Evolutionary conservation across 768 basidiomycete species (phyloP).

Genomic region (Tephrocybe rancida): DNA sequence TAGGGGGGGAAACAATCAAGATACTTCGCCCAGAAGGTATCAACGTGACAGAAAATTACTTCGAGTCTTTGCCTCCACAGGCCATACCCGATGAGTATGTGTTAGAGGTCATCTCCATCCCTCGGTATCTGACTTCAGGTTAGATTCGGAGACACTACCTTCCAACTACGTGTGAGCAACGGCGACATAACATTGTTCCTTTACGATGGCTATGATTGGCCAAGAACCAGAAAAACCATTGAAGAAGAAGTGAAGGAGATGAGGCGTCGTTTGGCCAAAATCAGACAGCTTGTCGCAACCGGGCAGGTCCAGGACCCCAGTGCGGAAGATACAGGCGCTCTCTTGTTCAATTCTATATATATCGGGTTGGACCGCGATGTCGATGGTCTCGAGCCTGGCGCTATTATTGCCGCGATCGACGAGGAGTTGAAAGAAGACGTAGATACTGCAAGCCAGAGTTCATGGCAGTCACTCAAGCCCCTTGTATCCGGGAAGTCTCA

Average conservation of each 20-base stretch:
- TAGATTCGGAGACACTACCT: constrained; percentile 47
- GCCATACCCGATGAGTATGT: constrained; percentile 48
- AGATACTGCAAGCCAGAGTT: constrained; percentile 79
- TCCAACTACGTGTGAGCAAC: constrained; percentile 59
- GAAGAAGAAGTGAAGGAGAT: constrained; percentile 89
- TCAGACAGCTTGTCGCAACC: constrained; percentile 87
- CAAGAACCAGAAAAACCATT: constrained; percentile 79
- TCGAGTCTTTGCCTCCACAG: constrained; percentile 65
- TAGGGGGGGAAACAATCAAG: constrained; percentile 86
- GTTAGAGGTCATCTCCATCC: neutral
- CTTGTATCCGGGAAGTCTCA: constrained; percentile 44
- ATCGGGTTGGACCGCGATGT: constrained; percentile 85
- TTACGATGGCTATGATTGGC: constrained; percentile 97
- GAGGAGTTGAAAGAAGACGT: constrained; percentile 80
- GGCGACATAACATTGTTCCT: constrained; percentile 71
- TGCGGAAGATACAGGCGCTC: constrained; percentile 69
- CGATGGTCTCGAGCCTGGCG: constrained; percentile 73
- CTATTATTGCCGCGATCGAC: constrained; percentile 89
- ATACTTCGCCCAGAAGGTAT: constrained; percentile 68
- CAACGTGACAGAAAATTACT: constrained; percentile 74
- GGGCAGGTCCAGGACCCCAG: constrained; percentile 86
- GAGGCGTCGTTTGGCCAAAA: constrained; percentile 82
- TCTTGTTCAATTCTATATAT: constrained; percentile 93
- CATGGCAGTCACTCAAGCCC: constrained; percentile 87
- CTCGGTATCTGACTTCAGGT: neutral